These are phyloP conservation scores for Phytophthora cactorum DNA, from an alignment of 352 stramenopile genomes.

Conservation along the genomic window DNA sequence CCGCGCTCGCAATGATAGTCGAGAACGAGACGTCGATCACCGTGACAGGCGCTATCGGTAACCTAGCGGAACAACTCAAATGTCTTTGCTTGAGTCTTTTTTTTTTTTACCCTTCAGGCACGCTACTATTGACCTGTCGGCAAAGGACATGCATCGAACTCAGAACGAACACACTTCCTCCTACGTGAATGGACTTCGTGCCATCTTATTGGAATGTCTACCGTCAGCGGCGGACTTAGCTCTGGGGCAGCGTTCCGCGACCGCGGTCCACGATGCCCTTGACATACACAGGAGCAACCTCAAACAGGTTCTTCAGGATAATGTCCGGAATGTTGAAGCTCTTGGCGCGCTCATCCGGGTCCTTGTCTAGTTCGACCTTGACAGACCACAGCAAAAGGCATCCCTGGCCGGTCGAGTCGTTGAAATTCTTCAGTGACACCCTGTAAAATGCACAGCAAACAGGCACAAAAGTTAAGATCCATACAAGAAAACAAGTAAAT, in stretches of 20 bases:
- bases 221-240: conserved; percentile 26
- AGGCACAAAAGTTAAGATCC: conserved; percentile 14
- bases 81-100: conserved; percentile 16
- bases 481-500: conserved; percentile 1
- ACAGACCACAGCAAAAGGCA: conserved; percentile 85
- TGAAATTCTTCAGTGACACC: conserved; percentile 83
- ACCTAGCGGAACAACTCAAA: conserved; percentile 12
- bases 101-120: conserved; percentile 13
- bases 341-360: conserved; percentile 74
- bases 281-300: conserved; percentile 85
- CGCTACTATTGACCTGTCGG: conserved; percentile 19
- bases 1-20: conserved; percentile 34
- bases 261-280: conserved; percentile 84
- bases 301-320: conserved; percentile 90
- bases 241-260: conserved; percentile 55
- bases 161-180: conserved; percentile 24
- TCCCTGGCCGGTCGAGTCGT: conserved; percentile 67
- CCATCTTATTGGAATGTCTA: conserved; percentile 21
- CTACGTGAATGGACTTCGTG: conserved; percentile 20
- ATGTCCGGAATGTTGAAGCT: conserved; percentile 86
- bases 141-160: conserved; percentile 32
- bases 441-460: conserved; percentile 35
- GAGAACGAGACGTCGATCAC: conserved; percentile 24
- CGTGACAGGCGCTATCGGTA: conserved; percentile 26
- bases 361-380: conserved; percentile 82